Percentiles rank a stretch among this genome's conserved stretches.
Evolutionary conservation across 148 eudicot species (phyloP).

Genomic region (Mesembryanthemum crystallinum): DNA sequence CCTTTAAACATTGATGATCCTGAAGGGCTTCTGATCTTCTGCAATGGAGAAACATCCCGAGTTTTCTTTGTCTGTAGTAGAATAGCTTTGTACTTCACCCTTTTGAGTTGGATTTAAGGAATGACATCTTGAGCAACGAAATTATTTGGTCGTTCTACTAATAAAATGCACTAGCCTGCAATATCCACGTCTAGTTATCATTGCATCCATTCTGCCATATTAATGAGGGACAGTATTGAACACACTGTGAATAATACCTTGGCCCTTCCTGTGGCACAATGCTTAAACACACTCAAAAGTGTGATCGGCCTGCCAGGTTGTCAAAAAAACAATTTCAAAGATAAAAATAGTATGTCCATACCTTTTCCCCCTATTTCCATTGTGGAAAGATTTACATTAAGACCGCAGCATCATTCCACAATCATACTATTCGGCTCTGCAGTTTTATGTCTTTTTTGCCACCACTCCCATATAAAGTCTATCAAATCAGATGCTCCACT

Average conservation of each 20-base stretch:
- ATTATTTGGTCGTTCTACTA: slow-evolving; percentile 14
- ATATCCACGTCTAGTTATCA: slow-evolving; percentile 28
- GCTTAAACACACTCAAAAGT: no score
- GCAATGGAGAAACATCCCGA: slow-evolving; percentile 14
- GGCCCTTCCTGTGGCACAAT: no score
- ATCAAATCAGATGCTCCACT: slow-evolving; percentile 39
- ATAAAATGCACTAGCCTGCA: slow-evolving; percentile 31
- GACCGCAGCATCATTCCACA: slow-evolving; percentile 6
- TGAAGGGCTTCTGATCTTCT: slow-evolving; percentile 10
- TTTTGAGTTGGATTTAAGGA: slow-evolving; percentile 23
- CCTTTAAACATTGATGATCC: slow-evolving; percentile 22
- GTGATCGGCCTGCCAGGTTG: slow-evolving; percentile 14
- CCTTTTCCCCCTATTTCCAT: slow-evolving; percentile 9
- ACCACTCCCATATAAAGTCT: no score
- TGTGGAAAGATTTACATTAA: slow-evolving; percentile 13
- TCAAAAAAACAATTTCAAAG: not conserved
- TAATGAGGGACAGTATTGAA: not conserved
- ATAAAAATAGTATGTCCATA: not conserved
- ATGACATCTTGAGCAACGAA: slow-evolving; percentile 36
- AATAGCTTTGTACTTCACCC: slow-evolving; percentile 16
- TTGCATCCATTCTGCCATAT: slow-evolving; percentile 20
- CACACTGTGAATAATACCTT: slow-evolving; percentile 20
- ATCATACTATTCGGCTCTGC: slow-evolving; percentile 21
- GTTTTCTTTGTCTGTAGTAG: slow-evolving; percentile 11
- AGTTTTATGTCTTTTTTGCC: slow-evolving; percentile 13